These are phyloP conservation scores for Fraxinus albicans DNA, from an alignment of 305 asterid genomes.

Conservation along the genomic window DNA sequence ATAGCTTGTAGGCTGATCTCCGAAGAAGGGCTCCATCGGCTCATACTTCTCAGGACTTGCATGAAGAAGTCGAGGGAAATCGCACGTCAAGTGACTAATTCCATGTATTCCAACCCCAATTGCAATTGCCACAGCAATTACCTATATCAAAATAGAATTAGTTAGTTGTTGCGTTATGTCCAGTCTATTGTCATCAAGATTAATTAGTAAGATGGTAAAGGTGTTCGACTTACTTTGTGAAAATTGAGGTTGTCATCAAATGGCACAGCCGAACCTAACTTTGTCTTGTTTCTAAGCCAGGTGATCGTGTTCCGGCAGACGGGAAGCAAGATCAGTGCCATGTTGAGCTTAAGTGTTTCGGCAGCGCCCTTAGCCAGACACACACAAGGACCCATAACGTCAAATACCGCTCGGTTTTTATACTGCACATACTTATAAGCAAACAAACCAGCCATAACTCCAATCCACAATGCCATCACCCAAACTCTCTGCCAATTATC, in stretches of 20 bases:
- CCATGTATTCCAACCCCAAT: constrained; percentile 70
- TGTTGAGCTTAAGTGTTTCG: constrained; percentile 84
- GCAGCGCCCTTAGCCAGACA: constrained; percentile 93
- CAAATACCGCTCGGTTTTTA: constrained; percentile 46
- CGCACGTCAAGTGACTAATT: constrained; percentile 71
- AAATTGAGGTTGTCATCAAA: constrained; percentile 91
- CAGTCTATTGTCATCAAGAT: background rate
- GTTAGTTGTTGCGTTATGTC: background rate
- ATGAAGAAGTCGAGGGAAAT: constrained; percentile 64
- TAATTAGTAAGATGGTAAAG: background rate
- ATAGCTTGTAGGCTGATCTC: constrained; percentile 64
- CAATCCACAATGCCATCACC: constrained; percentile 78
- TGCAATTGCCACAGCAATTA: constrained; percentile 69
- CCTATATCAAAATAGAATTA: constrained; percentile 29
- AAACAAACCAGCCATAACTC: constrained; percentile 67
- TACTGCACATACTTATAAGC: constrained; percentile 71
- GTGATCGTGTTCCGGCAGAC: constrained; percentile 89
- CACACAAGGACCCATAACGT: constrained; percentile 81
- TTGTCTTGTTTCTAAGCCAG: constrained; percentile 89
- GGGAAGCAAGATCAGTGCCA: constrained; percentile 78
- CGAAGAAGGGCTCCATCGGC: constrained; percentile 57
- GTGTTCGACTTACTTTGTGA: constrained; percentile 57
- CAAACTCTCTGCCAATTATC: constrained; percentile 87
- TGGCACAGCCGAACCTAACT: constrained; percentile 72
- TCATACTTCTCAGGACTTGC: constrained; percentile 56